Conservation (phyloP, 768 basidiomycete genomes). For the Inosperma sp. region DNA sequence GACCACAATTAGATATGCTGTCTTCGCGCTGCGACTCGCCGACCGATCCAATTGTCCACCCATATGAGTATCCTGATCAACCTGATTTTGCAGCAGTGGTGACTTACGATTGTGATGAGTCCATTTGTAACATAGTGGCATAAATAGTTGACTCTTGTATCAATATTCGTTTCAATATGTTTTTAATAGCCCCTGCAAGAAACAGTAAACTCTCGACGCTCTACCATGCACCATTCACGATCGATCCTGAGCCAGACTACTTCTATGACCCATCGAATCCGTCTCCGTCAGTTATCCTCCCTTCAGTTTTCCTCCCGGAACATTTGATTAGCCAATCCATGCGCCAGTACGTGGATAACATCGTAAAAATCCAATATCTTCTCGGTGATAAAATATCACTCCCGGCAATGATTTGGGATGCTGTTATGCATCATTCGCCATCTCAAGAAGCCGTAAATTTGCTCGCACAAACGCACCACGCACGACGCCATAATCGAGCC, state of each 20-base stretch:
- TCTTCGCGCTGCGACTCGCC: conserved; percentile 11
- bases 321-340: conserved; percentile 28
- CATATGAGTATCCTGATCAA: background rate
- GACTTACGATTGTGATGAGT: background rate
- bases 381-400: conserved; percentile 51
- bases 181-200: conserved; percentile 23
- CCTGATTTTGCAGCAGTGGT: background rate
- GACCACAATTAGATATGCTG: background rate
- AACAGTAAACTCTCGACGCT: conserved; percentile 28
- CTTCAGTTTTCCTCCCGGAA: conserved; percentile 14
- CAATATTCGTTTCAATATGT: conserved; percentile 20
- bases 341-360: conserved; percentile 52
- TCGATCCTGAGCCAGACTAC: conserved; percentile 10
- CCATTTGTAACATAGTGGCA: background rate
- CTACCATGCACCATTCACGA: conserved; percentile 18
- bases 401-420: conserved; percentile 44
- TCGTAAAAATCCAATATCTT: conserved; percentile 66
- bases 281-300: conserved; percentile 13
- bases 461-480: conserved; percentile 55
- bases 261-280: conserved; percentile 10
- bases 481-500: conserved; percentile 22
- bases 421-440: conserved; percentile 42
- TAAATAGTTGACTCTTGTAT: conserved; percentile 18
- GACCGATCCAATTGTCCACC: background rate
- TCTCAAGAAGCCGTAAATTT: conserved; percentile 58